Evolutionary conservation across 495 filamentous ascomycete genomes (phyloP).

Genomic region (Delitschia confertaspora): DNA sequence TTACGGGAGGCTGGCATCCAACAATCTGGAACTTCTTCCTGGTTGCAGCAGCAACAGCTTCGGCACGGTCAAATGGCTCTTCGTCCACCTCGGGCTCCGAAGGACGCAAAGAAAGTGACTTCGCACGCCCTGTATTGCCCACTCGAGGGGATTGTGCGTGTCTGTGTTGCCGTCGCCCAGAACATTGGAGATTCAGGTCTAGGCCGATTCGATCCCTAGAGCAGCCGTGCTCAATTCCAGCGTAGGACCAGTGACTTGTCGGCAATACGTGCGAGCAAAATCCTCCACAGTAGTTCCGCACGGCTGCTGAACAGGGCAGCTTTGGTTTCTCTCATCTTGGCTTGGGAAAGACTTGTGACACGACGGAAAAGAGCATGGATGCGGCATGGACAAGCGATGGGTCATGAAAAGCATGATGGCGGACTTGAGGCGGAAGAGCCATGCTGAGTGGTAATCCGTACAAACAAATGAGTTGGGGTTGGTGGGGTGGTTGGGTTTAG

Average conservation of each 20-base stretch:
- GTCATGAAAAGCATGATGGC: constrained; percentile 13
- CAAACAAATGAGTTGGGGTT: too few species aligned
- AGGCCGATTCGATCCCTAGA: constrained; percentile 3
- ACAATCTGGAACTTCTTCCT: constrained; percentile 9
- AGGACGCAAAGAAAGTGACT: constrained; percentile 11
- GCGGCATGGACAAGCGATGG: constrained; percentile 23
- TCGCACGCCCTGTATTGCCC: constrained; percentile 7
- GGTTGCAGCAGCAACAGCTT: constrained; percentile 13
- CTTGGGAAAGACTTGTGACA: constrained; percentile 14
- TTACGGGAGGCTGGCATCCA: constrained; percentile 11
- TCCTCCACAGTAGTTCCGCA: too few species aligned
- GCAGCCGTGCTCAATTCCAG: constrained; percentile 20
- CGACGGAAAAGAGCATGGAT: constrained; percentile 8
- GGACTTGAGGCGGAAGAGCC: constrained; percentile 11
- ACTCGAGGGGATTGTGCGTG: constrained; percentile 5
- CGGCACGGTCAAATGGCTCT: neutral
- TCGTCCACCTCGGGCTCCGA: neutral
- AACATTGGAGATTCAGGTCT: constrained; percentile 1
- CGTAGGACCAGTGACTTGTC: constrained; percentile 3
- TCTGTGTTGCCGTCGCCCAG: neutral
- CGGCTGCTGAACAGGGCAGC: too few species aligned
- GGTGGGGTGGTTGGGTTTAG: constrained; percentile 9
- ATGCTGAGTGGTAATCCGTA: constrained; percentile 19
- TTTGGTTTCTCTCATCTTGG: too few species aligned
- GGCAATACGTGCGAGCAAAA: too few species aligned